These are phyloP conservation scores for Penicillium verhagenii DNA, from an alignment of 495 filamentous ascomycete species.

Conservation along the genomic window DNA sequence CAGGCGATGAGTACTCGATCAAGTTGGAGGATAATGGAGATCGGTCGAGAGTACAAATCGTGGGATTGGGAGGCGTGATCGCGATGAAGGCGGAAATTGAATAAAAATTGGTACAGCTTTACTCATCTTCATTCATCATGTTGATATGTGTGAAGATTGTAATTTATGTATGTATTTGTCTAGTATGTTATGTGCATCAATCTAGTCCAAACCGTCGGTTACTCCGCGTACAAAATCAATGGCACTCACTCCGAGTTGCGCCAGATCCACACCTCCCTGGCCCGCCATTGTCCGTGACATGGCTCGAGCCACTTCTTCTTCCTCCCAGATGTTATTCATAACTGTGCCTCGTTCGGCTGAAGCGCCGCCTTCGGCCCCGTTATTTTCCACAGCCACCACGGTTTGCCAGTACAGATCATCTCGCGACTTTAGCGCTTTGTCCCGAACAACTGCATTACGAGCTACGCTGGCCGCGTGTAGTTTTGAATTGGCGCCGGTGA, in stretches of 20 bases:
- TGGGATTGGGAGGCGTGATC: conserved; percentile 38
- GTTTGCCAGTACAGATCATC: conserved; percentile 60
- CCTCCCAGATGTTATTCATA: conserved; percentile 47
- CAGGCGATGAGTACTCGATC: conserved; percentile 51
- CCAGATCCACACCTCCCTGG: conserved; percentile 48
- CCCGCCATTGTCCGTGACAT: conserved; percentile 50
- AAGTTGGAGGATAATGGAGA: conserved; percentile 36
- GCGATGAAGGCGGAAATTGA: conserved; percentile 50
- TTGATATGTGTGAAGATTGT: too few relatives aligned
- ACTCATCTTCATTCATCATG: too few relatives aligned
- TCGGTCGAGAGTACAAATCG: conserved; percentile 36
- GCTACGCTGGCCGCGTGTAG: conserved; percentile 54
- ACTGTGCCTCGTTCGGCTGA: conserved; percentile 11
- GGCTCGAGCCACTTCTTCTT: conserved; percentile 55
- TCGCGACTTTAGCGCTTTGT: conserved; percentile 51
- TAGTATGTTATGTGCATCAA: background rate
- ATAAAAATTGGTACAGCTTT: background rate
- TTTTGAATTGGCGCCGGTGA: conserved; percentile 49
- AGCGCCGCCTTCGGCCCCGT: conserved; percentile 26
- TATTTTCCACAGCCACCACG: conserved; percentile 40
- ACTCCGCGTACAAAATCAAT: conserved; percentile 44
- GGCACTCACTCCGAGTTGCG: conserved; percentile 43
- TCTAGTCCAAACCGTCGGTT: conserved; percentile 40
- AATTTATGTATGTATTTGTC: background rate
- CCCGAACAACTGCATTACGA: conserved; percentile 58